Evolutionary conservation across 2,329 filamentous ascomycete species (phyloP).

Genomic region (Ophidiomyces ophidiicola): DNA sequence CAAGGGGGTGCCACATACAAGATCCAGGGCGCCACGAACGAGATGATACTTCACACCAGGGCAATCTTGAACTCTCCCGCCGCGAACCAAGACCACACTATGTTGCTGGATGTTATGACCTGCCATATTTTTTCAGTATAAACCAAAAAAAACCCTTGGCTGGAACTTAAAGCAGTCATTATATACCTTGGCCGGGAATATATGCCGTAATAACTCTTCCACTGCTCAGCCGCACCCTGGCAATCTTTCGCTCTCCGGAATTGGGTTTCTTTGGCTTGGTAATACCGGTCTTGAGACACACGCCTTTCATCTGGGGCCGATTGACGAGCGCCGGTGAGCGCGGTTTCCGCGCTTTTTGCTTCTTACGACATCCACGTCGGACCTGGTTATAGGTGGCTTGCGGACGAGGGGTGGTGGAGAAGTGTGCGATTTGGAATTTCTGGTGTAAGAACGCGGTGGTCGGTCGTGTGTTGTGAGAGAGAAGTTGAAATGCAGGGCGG

Average conservation of each 20-base stretch:
- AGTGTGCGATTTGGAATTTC: slow-evolving; percentile 31
- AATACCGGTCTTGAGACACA: slow-evolving; percentile 86
- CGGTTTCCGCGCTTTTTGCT: slow-evolving; percentile 70
- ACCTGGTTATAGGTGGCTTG: slow-evolving; percentile 63
- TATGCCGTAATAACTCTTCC: slow-evolving; percentile 83
- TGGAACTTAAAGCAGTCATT: no score
- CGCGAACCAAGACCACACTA: slow-evolving; percentile 89
- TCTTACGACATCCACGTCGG: slow-evolving; percentile 61
- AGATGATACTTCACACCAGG: slow-evolving; percentile 95
- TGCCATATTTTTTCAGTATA: no score
- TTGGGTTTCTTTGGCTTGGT: slow-evolving; percentile 98
- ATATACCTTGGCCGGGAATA: slow-evolving; percentile 90
- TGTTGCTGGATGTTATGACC: slow-evolving; percentile 98
- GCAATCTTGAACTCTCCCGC: slow-evolving; percentile 89
- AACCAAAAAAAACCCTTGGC: no score
- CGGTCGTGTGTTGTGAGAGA: slow-evolving; percentile 18
- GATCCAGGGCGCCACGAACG: slow-evolving; percentile 78
- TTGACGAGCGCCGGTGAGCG: slow-evolving; percentile 71
- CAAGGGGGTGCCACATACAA: slow-evolving; percentile 49
- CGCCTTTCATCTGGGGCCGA: slow-evolving; percentile 80
- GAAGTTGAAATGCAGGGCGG: slow-evolving; percentile 13
- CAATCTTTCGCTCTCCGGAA: slow-evolving; percentile 91
- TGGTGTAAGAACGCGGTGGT: slow-evolving; percentile 18
- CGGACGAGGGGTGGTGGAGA: slow-evolving; percentile 46
- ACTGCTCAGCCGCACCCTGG: slow-evolving; percentile 75